Conservation (phyloP, 306 rosid species). For the Boehmeria nivea region DNA sequence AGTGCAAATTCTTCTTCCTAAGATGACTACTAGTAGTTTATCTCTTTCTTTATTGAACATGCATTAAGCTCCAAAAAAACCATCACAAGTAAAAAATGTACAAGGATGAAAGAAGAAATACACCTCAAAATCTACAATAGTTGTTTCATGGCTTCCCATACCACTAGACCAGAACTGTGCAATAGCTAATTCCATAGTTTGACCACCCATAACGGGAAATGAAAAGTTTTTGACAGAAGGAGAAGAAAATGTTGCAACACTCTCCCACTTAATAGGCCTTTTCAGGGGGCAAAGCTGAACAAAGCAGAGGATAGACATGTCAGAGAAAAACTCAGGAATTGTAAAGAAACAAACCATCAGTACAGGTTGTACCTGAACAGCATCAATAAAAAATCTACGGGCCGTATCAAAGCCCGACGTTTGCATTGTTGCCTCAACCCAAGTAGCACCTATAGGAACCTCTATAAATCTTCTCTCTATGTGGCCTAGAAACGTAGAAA, state of each 20-base stretch:
- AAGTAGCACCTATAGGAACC: conserved; percentile 82
- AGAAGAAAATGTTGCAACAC: conserved; percentile 58
- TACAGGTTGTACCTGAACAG: conserved; percentile 69
- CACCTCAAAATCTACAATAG: conserved; percentile 91
- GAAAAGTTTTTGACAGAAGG: conserved; percentile 74
- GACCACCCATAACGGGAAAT: conserved; percentile 81
- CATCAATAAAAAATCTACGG: conserved; percentile 71
- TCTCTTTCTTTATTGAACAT: not conserved
- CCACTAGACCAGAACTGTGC: conserved; percentile 98
- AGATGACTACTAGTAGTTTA: not conserved
- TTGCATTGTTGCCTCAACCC: conserved; percentile 88
- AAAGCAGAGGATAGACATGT: conserved; percentile 29
- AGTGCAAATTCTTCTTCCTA: not conserved
- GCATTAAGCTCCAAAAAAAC: too few relatives aligned
- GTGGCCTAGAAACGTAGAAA: conserved; percentile 53
- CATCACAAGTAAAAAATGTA: conserved; percentile 7
- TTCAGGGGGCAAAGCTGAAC: conserved; percentile 68
- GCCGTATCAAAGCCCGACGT: conserved; percentile 79
- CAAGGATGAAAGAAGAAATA: conserved; percentile 11
- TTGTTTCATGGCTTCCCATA: conserved; percentile 72
- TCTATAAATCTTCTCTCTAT: conserved; percentile 86
- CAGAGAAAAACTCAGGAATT: conserved; percentile 17
- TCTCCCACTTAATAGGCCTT: conserved; percentile 90
- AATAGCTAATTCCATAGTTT: conserved; percentile 78
- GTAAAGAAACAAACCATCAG: conserved; percentile 8